These are phyloP conservation scores for Quercus aquifolioides DNA, from an alignment of 306 rosid species.

Conservation along the genomic window DNA sequence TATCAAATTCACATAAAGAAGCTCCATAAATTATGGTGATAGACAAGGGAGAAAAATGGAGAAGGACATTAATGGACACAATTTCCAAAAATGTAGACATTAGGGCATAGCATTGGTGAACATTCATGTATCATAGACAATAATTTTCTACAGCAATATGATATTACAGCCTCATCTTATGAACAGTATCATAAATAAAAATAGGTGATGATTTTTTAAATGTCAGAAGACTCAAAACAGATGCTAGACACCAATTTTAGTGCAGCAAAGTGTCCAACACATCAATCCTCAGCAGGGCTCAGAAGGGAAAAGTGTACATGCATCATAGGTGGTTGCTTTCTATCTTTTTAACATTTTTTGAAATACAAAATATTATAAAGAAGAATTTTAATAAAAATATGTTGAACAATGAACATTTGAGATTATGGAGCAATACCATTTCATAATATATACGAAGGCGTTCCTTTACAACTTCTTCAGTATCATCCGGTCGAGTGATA, in stretches of 20 bases:
- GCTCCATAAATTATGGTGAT: not conserved
- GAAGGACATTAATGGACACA: not conserved
- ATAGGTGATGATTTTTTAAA: not conserved
- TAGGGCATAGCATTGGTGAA: not conserved
- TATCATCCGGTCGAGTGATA: slow-evolving; percentile 76
- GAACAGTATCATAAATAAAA: not conserved
- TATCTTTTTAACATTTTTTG: not conserved
- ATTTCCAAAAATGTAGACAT: not conserved
- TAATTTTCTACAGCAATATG: not conserved
- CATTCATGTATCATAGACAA: not conserved
- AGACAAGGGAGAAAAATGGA: not conserved
- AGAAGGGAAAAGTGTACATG: not conserved
- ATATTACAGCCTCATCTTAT: not conserved
- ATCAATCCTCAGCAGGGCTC: not conserved
- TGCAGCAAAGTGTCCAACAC: not conserved
- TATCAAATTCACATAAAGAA: not conserved
- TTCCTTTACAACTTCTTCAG: slow-evolving; percentile 71
- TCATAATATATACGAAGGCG: slow-evolving; percentile 77
- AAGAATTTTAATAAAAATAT: not conserved
- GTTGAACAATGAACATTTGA: not conserved
- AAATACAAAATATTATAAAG: not conserved
- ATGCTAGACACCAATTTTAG: not conserved
- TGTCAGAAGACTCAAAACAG: not conserved
- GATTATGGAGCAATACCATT: slow-evolving; percentile 45
- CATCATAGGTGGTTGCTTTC: not conserved